These are phyloP conservation scores for Dacryopinax spathularia DNA, from an alignment of 768 basidiomycete species.

Conservation along the genomic window DNA sequence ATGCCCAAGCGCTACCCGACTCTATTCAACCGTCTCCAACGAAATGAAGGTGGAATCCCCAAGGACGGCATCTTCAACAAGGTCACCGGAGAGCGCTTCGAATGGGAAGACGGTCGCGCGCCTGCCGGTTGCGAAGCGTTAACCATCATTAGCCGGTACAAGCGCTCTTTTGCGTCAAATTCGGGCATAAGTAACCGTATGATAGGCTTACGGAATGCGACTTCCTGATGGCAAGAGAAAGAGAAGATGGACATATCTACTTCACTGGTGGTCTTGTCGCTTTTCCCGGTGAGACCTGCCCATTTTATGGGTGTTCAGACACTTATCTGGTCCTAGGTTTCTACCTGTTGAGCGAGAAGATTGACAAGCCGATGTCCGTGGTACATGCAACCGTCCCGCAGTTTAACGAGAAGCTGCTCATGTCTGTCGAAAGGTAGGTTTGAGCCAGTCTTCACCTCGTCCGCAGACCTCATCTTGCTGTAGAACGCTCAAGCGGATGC, in stretches of 20 bases:
- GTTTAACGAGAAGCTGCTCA: slow-evolving; percentile 26
- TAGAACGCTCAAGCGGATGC: slow-evolving; percentile 24
- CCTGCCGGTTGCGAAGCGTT: slow-evolving; percentile 20
- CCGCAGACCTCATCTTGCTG: background rate
- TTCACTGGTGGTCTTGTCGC: slow-evolving; percentile 26
- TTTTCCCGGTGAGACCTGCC: slow-evolving; percentile 18
- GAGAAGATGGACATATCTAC: slow-evolving; percentile 26
- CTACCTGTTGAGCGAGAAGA: slow-evolving; percentile 24
- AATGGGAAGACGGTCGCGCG: slow-evolving; percentile 5
- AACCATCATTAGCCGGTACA: slow-evolving; percentile 18
- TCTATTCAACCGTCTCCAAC: slow-evolving; percentile 27
- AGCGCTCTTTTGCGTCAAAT: background rate
- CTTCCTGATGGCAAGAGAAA: slow-evolving; percentile 26
- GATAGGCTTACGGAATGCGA: slow-evolving; percentile 24
- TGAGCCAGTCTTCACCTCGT: background rate
- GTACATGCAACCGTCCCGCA: slow-evolving; percentile 23
- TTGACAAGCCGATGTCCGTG: slow-evolving; percentile 20
- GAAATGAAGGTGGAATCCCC: background rate
- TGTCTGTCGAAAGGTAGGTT: slow-evolving; percentile 22
- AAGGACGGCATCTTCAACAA: slow-evolving; percentile 21
- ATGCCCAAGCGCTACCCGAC: slow-evolving; percentile 43
- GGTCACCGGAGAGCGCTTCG: slow-evolving; percentile 18
- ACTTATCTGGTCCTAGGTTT: slow-evolving; percentile 16
- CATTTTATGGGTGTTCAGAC: background rate
- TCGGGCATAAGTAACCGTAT: background rate